phyloP scores from a whole-genome alignment of 2,329 filamentous ascomycete genomes.

The Paraphoma sp. region DNA sequence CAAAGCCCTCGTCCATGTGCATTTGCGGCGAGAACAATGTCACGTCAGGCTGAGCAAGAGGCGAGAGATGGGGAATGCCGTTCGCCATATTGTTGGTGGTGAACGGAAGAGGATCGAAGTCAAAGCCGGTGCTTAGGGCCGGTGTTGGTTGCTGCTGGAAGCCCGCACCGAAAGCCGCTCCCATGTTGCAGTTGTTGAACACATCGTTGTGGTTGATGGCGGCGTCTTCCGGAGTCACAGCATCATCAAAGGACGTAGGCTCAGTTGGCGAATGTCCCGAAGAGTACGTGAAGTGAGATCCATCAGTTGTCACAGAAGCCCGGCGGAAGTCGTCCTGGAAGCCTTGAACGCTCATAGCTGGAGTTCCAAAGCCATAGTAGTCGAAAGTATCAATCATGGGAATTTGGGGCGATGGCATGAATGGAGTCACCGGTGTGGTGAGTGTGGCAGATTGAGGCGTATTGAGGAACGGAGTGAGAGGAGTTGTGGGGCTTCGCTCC shows the following conservation, averaged over 20 bases:
- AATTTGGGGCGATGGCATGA: constrained; percentile 51
- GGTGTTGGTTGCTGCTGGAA: constrained; percentile 64
- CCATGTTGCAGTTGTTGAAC: constrained; percentile 61
- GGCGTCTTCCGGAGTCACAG: constrained; percentile 53
- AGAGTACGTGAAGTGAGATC: constrained; percentile 46
- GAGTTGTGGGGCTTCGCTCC: constrained; percentile 36
- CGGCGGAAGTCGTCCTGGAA: constrained; percentile 46
- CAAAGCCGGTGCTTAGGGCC: constrained; percentile 41
- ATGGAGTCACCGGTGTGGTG: constrained; percentile 47
- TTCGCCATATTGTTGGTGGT: constrained; percentile 24
- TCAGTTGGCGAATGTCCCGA: constrained; percentile 51
- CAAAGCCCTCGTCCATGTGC: constrained; percentile 68
- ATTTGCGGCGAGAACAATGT: constrained; percentile 74
- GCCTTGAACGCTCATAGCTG: constrained; percentile 33
- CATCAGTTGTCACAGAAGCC: constrained; percentile 45
- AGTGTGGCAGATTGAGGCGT: constrained; percentile 45
- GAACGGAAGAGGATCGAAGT: constrained; percentile 52
- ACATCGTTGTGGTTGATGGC: constrained; percentile 69
- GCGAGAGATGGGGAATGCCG: constrained; percentile 66
- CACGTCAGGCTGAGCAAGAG: constrained; percentile 70
- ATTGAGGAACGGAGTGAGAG: constrained; percentile 45
- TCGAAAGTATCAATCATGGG: constrained; percentile 44
- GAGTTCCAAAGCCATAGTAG: constrained; percentile 41
- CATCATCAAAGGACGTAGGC: constrained; percentile 52
- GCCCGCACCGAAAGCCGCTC: constrained; percentile 66